Conservation (phyloP, 2,329 filamentous ascomycete genomes). For the Aureobasidium sp. region DNA sequence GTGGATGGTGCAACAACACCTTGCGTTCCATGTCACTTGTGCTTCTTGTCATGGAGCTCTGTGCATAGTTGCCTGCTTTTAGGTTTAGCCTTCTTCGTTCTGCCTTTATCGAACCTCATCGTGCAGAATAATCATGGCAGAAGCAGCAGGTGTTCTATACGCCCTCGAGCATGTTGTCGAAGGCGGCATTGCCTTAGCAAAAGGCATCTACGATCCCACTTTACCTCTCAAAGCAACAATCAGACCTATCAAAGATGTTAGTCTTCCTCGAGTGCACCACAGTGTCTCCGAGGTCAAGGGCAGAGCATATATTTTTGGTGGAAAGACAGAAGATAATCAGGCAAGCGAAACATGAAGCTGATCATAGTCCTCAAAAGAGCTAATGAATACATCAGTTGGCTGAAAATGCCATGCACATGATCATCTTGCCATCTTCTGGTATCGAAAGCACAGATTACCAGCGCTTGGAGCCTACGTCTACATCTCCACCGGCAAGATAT, state of each 20-base stretch:
- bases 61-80: not conserved
- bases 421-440: constrained; percentile 44
- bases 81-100: not conserved
- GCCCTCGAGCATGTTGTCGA: constrained; percentile 29
- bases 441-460: constrained; percentile 38
- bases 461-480: constrained; percentile 28
- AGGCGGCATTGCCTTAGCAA: constrained; percentile 42
- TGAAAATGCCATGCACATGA: constrained; percentile 45
- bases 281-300: constrained; percentile 47
- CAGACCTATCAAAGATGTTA: constrained; percentile 39
- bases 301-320: constrained; percentile 52
- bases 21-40: not conserved
- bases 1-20: not conserved
- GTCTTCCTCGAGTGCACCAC: constrained; percentile 45
- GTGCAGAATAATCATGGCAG: constrained; percentile 21
- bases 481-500: constrained; percentile 34
- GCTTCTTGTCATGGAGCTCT: not conserved
- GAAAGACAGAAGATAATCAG: constrained; percentile 23
- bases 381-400: constrained; percentile 26
- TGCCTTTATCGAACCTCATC: not conserved
- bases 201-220: constrained; percentile 42
- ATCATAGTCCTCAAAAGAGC: too few relatives aligned
- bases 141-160: constrained; percentile 35
- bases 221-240: constrained; percentile 47
- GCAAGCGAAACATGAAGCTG: not conserved